Base-by-base conservation (phyloP, 2,329 filamentous ascomycete genomes). In the Cercospora nicotianae region DNA sequence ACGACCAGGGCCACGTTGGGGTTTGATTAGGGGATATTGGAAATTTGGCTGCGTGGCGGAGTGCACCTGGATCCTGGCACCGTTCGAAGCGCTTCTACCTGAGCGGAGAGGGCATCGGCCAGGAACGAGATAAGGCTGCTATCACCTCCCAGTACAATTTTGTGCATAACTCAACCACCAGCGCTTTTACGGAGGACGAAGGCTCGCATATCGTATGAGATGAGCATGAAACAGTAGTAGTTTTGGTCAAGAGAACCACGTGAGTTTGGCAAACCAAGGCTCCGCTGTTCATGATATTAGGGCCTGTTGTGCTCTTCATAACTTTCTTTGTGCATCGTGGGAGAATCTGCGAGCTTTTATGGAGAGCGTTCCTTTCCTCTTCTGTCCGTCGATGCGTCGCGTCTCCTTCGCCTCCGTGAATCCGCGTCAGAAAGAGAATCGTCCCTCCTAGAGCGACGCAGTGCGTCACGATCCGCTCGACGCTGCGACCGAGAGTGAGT, bases 1-100 rank as follows among this genome's bases (percentile, higher is more conserved):
- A 69, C 28, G 67, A 66, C 31, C 65, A 67, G 26, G 62, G 62
- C 18, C 45, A 51, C 18, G 18, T 51, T 51, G 45, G 45, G 5
- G 1, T 16, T 51, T 51, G 45, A 51, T 23, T 51, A 1, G 1
- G 45, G 20, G 26, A 8, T 8, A 42, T n/a, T 42, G 16, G 16
- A n/a, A 42, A 3, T n/a, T 3, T 42, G 16, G 6, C 36, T 42
- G 36, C 36, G 36, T n/a, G 36, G 36, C 6, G 36, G 16, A 42
- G 5, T 42, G 16, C 16, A 8, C 36, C 36, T n/a, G 16, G 8
- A 23, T 51, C 45, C 45, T 51, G 45, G 18, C 45, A 20, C 9
- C 3, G 18, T 12, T 20, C 45, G 20, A 20, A 51, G 45, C 45
- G 9, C 8, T 18, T 20, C 18, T 20, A 23, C 45, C 45, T 10